Conservation (phyloP, 805 yeast genomes). For the Candida arabinofermentans region DNA sequence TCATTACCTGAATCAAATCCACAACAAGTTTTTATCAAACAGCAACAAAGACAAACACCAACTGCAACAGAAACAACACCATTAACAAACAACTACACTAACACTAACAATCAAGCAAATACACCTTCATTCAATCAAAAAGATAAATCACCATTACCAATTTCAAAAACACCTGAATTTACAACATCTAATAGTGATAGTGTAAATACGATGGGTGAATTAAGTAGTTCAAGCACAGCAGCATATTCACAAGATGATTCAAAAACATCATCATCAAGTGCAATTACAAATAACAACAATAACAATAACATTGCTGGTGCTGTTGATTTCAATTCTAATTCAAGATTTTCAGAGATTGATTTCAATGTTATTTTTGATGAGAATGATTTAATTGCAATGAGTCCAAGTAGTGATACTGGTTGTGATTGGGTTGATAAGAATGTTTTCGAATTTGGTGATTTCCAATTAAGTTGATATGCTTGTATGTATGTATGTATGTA, state of each 20-base stretch:
- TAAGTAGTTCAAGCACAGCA: too few species aligned
- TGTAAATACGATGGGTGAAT: too few species aligned
- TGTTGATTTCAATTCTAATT: conserved; percentile 2
- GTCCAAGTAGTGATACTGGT: conserved; percentile 43
- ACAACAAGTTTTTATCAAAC: background rate
- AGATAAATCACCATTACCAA: background rate
- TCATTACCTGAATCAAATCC: conserved; percentile 22
- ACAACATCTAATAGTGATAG: background rate
- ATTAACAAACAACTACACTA: background rate
- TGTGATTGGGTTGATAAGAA: conserved; percentile 56
- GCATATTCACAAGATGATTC: too few species aligned
- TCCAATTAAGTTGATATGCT: conserved; percentile 16
- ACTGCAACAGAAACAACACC: background rate
- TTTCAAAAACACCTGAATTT: background rate
- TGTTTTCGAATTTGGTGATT: conserved; percentile 36
- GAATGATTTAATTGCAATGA: conserved; percentile 16
- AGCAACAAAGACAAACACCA: conserved; percentile 1
- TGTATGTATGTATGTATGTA: too few species aligned
- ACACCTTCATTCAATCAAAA: too few species aligned
- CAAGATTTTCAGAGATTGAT: conserved; percentile 21
- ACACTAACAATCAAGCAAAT: too few species aligned
- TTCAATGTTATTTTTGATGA: conserved; percentile 23
- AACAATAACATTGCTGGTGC: background rate
- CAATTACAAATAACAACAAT: background rate
- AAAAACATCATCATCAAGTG: background rate